Evolutionary conservation across 1,284 basidiomycete species (phyloP).

Genomic region (Xerocomus nothofagi): DNA sequence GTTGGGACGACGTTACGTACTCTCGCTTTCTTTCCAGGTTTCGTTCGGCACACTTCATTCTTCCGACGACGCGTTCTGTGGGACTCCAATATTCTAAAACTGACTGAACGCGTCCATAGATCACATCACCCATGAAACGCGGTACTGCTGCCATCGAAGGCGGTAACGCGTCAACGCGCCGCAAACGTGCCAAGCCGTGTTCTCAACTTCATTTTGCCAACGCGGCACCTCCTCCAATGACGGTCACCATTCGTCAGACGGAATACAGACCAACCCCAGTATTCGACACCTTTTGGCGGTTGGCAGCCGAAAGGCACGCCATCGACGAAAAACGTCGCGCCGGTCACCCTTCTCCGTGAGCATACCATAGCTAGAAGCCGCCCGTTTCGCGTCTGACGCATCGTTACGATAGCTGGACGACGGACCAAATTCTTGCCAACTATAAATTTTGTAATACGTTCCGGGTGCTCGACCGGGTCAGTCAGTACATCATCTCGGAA

Average conservation of each 20-base stretch:
- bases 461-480: conserved; percentile 58
- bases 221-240: conserved; percentile 26
- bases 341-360: conserved; percentile 51
- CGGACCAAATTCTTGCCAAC: conserved; percentile 47
- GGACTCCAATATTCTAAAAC: background rate
- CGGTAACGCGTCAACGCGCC: conserved; percentile 5
- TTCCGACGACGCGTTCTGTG: conserved; percentile 5
- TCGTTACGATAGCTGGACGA: conserved; percentile 49
- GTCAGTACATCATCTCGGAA: conserved; percentile 57
- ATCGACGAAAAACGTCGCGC: conserved; percentile 54
- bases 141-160: conserved; percentile 11
- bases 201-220: conserved; percentile 20
- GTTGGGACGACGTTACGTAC: conserved; percentile 16
- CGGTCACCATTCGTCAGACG: conserved; percentile 38
- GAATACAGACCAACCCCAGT: conserved; percentile 46
- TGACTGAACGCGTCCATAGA: conserved; percentile 4
- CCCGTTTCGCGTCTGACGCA: conserved; percentile 18
- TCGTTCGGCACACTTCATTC: conserved; percentile 9
- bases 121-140: conserved; percentile 23
- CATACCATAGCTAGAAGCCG: conserved; percentile 10
- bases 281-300: conserved; percentile 61
- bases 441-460: conserved; percentile 63
- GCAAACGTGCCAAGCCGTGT: conserved; percentile 29
- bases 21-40: background rate
- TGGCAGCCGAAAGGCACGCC: conserved; percentile 54